phyloP scores from a whole-genome alignment of 2,329 filamentous ascomycete species.

The Fusarium sp. region DNA sequence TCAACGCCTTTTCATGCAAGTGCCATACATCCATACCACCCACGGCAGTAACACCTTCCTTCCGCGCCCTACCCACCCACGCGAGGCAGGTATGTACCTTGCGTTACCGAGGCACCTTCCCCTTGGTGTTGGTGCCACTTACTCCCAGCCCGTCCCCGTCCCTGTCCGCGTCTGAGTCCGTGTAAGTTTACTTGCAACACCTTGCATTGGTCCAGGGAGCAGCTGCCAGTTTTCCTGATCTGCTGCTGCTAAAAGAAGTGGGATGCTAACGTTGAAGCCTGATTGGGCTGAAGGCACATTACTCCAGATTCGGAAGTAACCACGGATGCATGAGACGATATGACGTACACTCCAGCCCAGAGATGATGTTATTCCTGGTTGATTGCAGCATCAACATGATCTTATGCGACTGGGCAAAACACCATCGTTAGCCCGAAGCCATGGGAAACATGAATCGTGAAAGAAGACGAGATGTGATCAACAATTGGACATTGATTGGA shows the following conservation, averaged over 20 bases:
- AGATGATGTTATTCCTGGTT: not conserved
- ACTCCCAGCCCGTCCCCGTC: not conserved
- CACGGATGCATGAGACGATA: not conserved
- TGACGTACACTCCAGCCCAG: not conserved
- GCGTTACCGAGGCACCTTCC: constrained; percentile 8
- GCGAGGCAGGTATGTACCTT: not conserved
- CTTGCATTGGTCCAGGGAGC: not conserved
- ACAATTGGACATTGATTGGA: not conserved
- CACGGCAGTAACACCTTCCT: not conserved
- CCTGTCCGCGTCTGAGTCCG: not conserved
- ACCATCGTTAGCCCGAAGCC: not conserved
- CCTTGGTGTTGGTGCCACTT: not conserved
- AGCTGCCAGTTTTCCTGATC: not conserved
- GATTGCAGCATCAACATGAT: not conserved
- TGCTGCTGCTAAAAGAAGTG: not conserved
- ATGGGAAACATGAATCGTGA: not conserved
- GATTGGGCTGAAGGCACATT: not conserved
- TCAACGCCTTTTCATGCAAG: not conserved
- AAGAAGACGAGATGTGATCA: not conserved
- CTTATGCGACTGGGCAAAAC: not conserved
- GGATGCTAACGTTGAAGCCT: not conserved
- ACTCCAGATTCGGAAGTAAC: not conserved
- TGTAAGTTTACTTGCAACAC: not conserved
- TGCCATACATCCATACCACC: not conserved
- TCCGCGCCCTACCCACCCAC: not conserved